Base-by-base conservation (phyloP, 306 rosid species). In the Canavalia ensiformis region DNA sequence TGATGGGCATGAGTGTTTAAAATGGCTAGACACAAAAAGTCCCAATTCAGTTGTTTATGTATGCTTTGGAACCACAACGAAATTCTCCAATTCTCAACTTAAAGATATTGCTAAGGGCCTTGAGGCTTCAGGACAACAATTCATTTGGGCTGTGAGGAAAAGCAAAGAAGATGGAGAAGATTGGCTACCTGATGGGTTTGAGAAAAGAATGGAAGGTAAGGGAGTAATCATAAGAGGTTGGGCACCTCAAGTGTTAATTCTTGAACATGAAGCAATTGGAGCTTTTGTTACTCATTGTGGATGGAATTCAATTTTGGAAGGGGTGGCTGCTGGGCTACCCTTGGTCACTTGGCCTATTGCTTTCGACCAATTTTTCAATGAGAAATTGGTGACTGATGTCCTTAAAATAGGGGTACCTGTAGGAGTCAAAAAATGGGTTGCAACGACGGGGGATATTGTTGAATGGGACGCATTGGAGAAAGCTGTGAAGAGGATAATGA, bases 291-390 rank as follows among this genome's bases (percentile, higher is more conserved):
- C 85, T 1, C 84, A 85, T 46, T 85, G 89, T 68, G 90, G 90
- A 10, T 84, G 90, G 91, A 89, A 89, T 50, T 80, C 91, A 34
- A 84, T 76, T 1, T 59, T 89, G 6, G 94, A 88, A 77, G 88
- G 25, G 11, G 83, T 85, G 6, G 1, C 37, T 33, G 82, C 67
- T 1, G 89, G 89, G 37, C 78, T 86, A 3, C 86, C 91, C 13
- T 56, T 81, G 88, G 50, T 88, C 11, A 88, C 89, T 9, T 86
- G 89, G 89, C 89, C 91, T 0, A 55, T 86, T 30, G 9, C 4
- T 0, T 77, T 78, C 0, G 83, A 86, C 35, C 88, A 88, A 12
- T 83, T 83, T 83, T 88, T 63, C 72, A 88, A 86, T 41, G 89
- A 88, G 86, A 76, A 83, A 37, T 41, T 77, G 79, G 70, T 77